Percentiles rank a stretch among this genome's conserved stretches.
These are phyloP conservation scores for Kurtzmaniella quercitrusa DNA, from an alignment of 1,139 yeast species.

Conservation along the genomic window DNA sequence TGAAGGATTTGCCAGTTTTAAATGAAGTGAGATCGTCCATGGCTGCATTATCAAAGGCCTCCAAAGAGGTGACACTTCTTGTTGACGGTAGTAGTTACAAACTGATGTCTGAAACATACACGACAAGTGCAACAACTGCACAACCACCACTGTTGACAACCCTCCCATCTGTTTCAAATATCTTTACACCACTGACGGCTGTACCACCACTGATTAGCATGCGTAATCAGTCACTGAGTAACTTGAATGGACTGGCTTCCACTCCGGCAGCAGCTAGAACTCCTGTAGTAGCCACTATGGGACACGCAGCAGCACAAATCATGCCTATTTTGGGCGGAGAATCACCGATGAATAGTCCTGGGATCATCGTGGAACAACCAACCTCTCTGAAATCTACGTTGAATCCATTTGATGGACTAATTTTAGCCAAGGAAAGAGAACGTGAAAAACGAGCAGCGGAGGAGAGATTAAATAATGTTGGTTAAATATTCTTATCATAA, in stretches of 20 bases:
- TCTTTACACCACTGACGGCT: slow-evolving; percentile 31
- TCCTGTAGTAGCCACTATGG: slow-evolving; percentile 31
- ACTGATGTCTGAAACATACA: slow-evolving; percentile 25
- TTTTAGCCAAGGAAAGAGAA: slow-evolving; percentile 24
- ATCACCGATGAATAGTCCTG: slow-evolving; percentile 19
- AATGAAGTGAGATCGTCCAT: slow-evolving; percentile 78
- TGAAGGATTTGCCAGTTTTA: slow-evolving; percentile 72
- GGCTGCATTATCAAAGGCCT: slow-evolving; percentile 78
- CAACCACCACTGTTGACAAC: slow-evolving; percentile 26
- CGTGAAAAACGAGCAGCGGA: slow-evolving; percentile 7
- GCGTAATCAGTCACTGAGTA: slow-evolving; percentile 15
- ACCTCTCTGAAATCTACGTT: slow-evolving; percentile 34
- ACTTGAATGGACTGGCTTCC: slow-evolving; percentile 10
- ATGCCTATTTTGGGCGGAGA: slow-evolving; percentile 13
- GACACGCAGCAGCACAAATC: slow-evolving; percentile 24
- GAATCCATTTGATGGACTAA: slow-evolving; percentile 42
- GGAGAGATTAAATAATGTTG: background rate
- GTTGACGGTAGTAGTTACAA: slow-evolving; percentile 54
- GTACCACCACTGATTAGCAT: slow-evolving; percentile 17
- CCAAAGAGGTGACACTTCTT: slow-evolving; percentile 84
- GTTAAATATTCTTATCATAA: too few relatives aligned
- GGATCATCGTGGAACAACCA: slow-evolving; percentile 23
- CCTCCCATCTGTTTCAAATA: slow-evolving; percentile 31
- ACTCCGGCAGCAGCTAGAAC: slow-evolving; percentile 26
- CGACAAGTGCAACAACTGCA: slow-evolving; percentile 9